A percentile compares a stretch with the other conserved stretches of the same genome.
Evolutionary conservation across 352 stramenopile genomes (phyloP).

Genomic region (Peronosclerospora sorghi): DNA sequence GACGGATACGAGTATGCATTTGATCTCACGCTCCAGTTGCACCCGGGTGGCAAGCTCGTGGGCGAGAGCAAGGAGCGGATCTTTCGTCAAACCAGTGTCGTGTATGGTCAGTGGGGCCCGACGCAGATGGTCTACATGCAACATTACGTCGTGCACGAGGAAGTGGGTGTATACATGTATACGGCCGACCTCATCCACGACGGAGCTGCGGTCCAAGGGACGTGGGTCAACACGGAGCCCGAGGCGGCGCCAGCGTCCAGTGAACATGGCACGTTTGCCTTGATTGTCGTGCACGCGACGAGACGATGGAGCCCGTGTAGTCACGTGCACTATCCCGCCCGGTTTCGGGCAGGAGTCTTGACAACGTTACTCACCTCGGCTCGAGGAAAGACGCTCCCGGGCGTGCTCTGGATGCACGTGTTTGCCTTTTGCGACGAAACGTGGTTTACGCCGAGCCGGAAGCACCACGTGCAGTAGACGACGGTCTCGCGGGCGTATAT

Average conservation of each 20-base stretch:
- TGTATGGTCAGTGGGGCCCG: conserved; percentile 33
- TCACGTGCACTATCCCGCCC: conserved; percentile 30
- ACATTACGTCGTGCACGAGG: conserved; percentile 46
- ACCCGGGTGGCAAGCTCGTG: conserved; percentile 20
- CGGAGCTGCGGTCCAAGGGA: conserved; percentile 30
- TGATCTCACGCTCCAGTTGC: conserved; percentile 35
- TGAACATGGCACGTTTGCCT: conserved; percentile 50
- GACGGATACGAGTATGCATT: conserved; percentile 71
- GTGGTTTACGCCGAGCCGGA: conserved; percentile 26
- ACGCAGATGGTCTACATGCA: conserved; percentile 31
- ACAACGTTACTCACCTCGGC: conserved; percentile 38
- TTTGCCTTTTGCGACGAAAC: conserved; percentile 45
- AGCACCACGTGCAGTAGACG: neutral
- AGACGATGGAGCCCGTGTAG: conserved; percentile 38
- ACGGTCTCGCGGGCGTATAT: no score
- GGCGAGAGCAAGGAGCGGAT: conserved; percentile 42
- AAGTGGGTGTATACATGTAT: conserved; percentile 52
- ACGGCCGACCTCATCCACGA: conserved; percentile 22
- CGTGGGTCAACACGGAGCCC: conserved; percentile 37
- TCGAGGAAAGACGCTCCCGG: conserved; percentile 28
- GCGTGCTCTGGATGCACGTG: conserved; percentile 35
- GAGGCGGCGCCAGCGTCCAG: conserved; percentile 17
- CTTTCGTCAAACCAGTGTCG: conserved; percentile 34
- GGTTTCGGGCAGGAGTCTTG: conserved; percentile 27
- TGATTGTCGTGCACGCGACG: conserved; percentile 27